These are phyloP conservation scores for Umbelopsis ramanniana DNA, from an alignment of 192 early-diverging fungal species.

Conservation along the genomic window DNA sequence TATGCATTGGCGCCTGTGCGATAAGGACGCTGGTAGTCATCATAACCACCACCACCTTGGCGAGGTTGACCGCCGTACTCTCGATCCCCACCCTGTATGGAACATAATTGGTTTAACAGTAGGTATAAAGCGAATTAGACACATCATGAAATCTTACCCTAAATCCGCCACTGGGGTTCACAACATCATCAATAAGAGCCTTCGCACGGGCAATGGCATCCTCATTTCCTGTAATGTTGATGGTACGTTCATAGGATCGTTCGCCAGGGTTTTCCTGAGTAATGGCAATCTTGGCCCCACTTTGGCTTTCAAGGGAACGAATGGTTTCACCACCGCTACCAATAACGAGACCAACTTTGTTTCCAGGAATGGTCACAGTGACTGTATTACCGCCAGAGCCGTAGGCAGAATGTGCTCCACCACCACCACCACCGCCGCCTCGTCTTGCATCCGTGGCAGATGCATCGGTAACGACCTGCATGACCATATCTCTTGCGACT, in stretches of 20 bases:
- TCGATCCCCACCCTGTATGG: not conserved
- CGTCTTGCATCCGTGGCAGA: slow-evolving; percentile 34
- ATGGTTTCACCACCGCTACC: slow-evolving; percentile 80
- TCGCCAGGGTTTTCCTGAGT: slow-evolving; percentile 55
- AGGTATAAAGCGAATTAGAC: not conserved
- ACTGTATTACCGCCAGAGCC: slow-evolving; percentile 37
- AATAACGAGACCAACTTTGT: slow-evolving; percentile 85
- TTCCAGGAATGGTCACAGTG: slow-evolving; percentile 64
- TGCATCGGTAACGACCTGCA: slow-evolving; percentile 52
- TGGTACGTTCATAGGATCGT: slow-evolving; percentile 51
- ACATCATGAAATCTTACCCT: not conserved
- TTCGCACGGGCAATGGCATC: slow-evolving; percentile 72
- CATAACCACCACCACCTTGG: slow-evolving; percentile 27
- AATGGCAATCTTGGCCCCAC: slow-evolving; percentile 73
- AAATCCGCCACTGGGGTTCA: slow-evolving; percentile 42
- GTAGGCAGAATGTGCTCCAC: slow-evolving; percentile 19
- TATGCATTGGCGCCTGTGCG: slow-evolving; percentile 28
- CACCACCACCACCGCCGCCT: slow-evolving; percentile 32
- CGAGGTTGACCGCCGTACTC: slow-evolving; percentile 14
- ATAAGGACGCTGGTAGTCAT: slow-evolving; percentile 16
- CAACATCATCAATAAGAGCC: slow-evolving; percentile 76
- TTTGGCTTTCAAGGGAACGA: slow-evolving; percentile 66
- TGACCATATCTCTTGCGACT: slow-evolving; percentile 57
- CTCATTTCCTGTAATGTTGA: slow-evolving; percentile 73
- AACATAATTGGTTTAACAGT: too few relatives aligned